Conservation (phyloP, 345 rosid species). For the Chamaenerion angustifolium region DNA sequence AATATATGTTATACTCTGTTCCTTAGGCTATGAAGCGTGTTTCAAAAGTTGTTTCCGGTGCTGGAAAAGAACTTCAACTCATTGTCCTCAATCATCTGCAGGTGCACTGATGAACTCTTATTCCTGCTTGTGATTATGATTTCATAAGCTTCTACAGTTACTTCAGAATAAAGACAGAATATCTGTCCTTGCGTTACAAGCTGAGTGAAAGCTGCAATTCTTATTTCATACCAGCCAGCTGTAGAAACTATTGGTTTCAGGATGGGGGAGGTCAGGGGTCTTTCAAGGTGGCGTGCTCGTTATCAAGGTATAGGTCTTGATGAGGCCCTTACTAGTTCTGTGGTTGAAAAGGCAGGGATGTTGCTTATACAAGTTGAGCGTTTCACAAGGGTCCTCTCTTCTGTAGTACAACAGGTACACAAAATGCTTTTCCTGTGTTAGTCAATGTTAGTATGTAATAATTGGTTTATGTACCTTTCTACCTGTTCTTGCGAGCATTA, state of each 20-base stretch:
- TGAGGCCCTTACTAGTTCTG: conserved; percentile 50
- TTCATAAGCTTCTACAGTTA: neutral
- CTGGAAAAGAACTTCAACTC: conserved; percentile 83
- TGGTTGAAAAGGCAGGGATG: conserved; percentile 68
- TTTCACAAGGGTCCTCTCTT: conserved; percentile 68
- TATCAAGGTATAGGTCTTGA: conserved; percentile 66
- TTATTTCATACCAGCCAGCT: conserved; percentile 74
- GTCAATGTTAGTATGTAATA: too few species aligned
- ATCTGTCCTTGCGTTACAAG: neutral
- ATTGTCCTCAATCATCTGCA: conserved; percentile 80
- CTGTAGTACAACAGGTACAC: conserved; percentile 71
- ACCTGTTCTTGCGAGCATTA: too few species aligned
- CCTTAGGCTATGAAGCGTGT: conserved; percentile 79
- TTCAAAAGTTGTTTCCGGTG: conserved; percentile 65
- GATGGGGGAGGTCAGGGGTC: conserved; percentile 88
- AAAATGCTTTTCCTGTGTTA: neutral
- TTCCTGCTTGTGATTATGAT: neutral
- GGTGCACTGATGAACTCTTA: conserved; percentile 23
- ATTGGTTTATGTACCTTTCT: too few species aligned
- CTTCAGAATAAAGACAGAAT: too few species aligned
- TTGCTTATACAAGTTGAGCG: conserved; percentile 72
- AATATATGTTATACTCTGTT: conserved; percentile 2
- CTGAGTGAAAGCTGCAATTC: conserved; percentile 4
- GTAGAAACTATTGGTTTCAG: conserved; percentile 89
- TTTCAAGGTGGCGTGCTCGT: conserved; percentile 86